Evolutionary conservation across 306 rosid species (phyloP), one percentile per base, ranked within the genome.

Genomic region (Cucurbita moschata): DNA sequence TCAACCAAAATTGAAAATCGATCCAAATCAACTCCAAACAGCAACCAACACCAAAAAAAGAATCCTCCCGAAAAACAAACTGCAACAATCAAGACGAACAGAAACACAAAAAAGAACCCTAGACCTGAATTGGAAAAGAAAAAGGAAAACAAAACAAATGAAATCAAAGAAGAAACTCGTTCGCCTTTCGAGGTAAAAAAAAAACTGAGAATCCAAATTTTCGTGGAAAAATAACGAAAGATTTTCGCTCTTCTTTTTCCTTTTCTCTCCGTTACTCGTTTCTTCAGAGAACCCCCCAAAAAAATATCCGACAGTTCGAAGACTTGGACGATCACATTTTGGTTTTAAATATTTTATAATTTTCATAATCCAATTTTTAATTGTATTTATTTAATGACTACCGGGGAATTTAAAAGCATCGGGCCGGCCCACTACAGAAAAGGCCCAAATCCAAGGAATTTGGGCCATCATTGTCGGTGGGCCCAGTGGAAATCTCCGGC

Each of bases 161-260:
- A 10, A 40, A 68, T 57, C 57, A 39, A n/a, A 4, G 23, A 42
- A 16, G 23, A 19, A 40, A 10, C 5, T 49, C 38, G 12, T 15
- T 10, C 15, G 30, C 43, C 10, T 58, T 59, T 11, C 74, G 4
- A 14, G 74, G 50, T 47, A 4, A 50, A 21, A 21, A 21, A 50
- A 40, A 69, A 21, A 49, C 67, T 79, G 57, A 1, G 42, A 47
- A 75, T 78, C 83, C 86, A 56, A 9, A 61, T 76, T 76, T 76
- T 78, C 67, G 72, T 76, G 82, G 77, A 64, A 85, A 82, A 72
- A 43, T 40, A 58, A 71, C 4, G 73, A 82, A 71, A 21, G 69
- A 61, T 37, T 69, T 42, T 67, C 63, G 46, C 64, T 62, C 53
- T 30, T 30, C 16, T 37, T 58, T 10, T 21, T 9, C 3, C 0